Percentiles rank a stretch among this genome's conserved stretches.
Evolutionary conservation across 129 eudicot genomes (phyloP).

Genomic region (Erigeron canadensis): DNA sequence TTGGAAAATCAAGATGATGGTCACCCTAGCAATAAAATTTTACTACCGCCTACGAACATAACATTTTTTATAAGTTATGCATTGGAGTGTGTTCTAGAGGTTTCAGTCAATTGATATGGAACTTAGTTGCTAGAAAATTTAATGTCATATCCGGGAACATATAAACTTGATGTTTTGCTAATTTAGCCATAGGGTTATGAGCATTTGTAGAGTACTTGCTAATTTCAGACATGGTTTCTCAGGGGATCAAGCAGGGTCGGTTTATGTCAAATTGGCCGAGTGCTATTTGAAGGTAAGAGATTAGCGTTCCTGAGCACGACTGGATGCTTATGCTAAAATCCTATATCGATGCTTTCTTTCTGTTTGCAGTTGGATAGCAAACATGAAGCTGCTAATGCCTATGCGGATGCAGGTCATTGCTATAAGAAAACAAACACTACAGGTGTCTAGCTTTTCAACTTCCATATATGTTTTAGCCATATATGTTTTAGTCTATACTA

Average conservation of each 20-base stretch:
- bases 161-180: slow-evolving; percentile 8
- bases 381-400: slow-evolving; percentile 88
- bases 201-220: neutral
- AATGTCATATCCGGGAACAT: slow-evolving; percentile 1
- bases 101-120: neutral
- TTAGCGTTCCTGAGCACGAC: neutral
- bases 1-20: too few species aligned
- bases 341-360: neutral
- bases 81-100: neutral
- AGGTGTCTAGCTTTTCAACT: slow-evolving; percentile 42
- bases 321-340: neutral
- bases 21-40: too few species aligned
- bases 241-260: slow-evolving; percentile 96
- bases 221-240: slow-evolving; percentile 24
- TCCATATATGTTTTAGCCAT: neutral
- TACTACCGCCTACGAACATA: too few species aligned
- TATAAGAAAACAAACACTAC: slow-evolving; percentile 66
- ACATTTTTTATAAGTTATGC: too few species aligned
- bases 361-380: slow-evolving; percentile 78
- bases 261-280: slow-evolving; percentile 68
- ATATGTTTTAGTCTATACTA: neutral
- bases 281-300: slow-evolving; percentile 68
- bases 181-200: neutral
- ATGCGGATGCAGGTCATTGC: slow-evolving; percentile 80
- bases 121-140: slow-evolving; percentile 8